phyloP scores from a whole-genome alignment of 768 basidiomycete genomes.

The Austroboletus eburneus region DNA sequence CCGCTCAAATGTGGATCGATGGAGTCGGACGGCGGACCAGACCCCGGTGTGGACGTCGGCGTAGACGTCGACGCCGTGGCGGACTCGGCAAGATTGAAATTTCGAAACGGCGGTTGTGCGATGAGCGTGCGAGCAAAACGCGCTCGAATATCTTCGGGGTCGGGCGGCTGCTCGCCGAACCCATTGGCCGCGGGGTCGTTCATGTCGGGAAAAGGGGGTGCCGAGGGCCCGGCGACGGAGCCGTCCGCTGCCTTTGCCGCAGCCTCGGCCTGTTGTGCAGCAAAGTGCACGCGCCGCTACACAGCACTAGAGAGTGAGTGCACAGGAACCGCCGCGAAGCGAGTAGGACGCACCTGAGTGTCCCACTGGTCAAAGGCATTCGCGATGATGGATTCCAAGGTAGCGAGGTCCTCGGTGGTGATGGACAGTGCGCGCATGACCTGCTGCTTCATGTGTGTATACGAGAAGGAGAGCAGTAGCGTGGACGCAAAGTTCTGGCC shows the following conservation, averaged over 20 bases:
- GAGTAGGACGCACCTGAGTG: slow-evolving; percentile 51
- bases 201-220: slow-evolving; percentile 30
- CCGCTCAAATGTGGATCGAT: slow-evolving; percentile 31
- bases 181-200: slow-evolving; percentile 27
- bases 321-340: too few relatives aligned
- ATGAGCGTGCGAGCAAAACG: slow-evolving; percentile 61
- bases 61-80: slow-evolving; percentile 31
- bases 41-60: slow-evolving; percentile 33
- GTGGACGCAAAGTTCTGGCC: slow-evolving; percentile 82
- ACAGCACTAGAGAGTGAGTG: too few relatives aligned
- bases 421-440: slow-evolving; percentile 67
- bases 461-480: slow-evolving; percentile 71
- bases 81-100: slow-evolving; percentile 26
- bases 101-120: slow-evolving; percentile 58
- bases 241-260: slow-evolving; percentile 30
- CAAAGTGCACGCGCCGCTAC: slow-evolving; percentile 48
- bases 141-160: slow-evolving; percentile 55
- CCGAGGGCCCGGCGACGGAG: slow-evolving; percentile 26
- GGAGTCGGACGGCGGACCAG: slow-evolving; percentile 30
- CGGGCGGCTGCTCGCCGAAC: slow-evolving; percentile 29
- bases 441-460: slow-evolving; percentile 66
- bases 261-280: slow-evolving; percentile 28
- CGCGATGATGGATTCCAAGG: slow-evolving; percentile 75
- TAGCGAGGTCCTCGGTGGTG: slow-evolving; percentile 74
- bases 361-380: slow-evolving; percentile 89